Base-by-base conservation (phyloP, 805 yeast species). In the Lachancea mirantina region DNA sequence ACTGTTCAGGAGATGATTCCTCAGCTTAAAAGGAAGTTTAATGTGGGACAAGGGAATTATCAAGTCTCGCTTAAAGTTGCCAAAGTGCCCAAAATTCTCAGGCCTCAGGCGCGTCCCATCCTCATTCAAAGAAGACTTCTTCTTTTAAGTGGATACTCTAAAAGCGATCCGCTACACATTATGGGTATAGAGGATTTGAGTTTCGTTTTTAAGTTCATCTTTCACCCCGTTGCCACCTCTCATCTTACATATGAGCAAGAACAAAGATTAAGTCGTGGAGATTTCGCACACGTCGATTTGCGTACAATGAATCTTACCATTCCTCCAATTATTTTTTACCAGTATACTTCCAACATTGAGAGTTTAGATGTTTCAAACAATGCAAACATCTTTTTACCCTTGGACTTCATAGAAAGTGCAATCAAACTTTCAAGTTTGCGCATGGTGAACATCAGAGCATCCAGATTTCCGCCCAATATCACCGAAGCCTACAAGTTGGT, bases 141-240 rank as follows among this genome's bases (percentile, higher is more conserved):
- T 18, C 62, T 78, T 36, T 61, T 84, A 24, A 78, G 84, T 49
- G 97, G 96, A 4, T 88, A 81, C 49, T 69, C 72, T 3, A 82
- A 78, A 29, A 66, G 72, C n/a, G 96, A 88, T 51, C 76, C 78
- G 32, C 61, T 85, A 32, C 78, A 76, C 41, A 81, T 76, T 31
- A 68, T 87, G 39, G 95, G 94, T 19, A 68, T 94, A 39, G 87
- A 82, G 36, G 96, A 88, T 57, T 58, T 87, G 40, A 77, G 87
- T 30, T 84, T 77, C 48, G 65, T 88, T 26, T 84, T 87, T 59
- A 82, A 84, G 43, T 85, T 88, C 53, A 76, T 79, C 19, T 70
- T 84, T 32, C 79, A 76, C 40, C 74, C 73, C 28, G 73, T 76
- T 21, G 70, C 72, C 13, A 63, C 81, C 21, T 68, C 81, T 30